Evolutionary conservation across 805 yeast genomes (phyloP).

Genomic region (Pichia insulana): DNA sequence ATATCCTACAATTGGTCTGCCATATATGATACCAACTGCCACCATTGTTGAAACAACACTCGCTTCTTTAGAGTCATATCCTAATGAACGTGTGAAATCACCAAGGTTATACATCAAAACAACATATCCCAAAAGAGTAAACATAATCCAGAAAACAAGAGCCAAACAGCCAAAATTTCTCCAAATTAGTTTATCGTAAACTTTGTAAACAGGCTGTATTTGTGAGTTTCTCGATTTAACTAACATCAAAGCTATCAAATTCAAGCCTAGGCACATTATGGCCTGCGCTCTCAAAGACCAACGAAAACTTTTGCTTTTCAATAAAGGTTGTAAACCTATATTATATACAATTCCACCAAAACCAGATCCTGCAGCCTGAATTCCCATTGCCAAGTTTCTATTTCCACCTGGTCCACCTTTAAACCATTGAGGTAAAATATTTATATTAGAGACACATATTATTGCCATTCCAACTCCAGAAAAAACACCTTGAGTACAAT

Average conservation of each 20-base stretch:
- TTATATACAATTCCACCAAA: slow-evolving; percentile 43
- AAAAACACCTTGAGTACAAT: slow-evolving; percentile 58
- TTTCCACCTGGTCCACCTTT: slow-evolving; percentile 31
- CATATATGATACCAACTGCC: slow-evolving; percentile 45
- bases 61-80: slow-evolving; percentile 46
- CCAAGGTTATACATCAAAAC: slow-evolving; percentile 50
- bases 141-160: slow-evolving; percentile 32
- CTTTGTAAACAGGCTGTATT: slow-evolving; percentile 28
- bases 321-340: slow-evolving; percentile 39
- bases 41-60: slow-evolving; percentile 53
- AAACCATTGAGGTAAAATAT: slow-evolving; percentile 65
- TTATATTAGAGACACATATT: slow-evolving; percentile 49
- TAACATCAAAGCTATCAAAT: slow-evolving; percentile 27
- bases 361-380: slow-evolving; percentile 45
- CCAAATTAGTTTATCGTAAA: slow-evolving; percentile 36
- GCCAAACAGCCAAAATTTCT: slow-evolving; percentile 28
- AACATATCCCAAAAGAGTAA: slow-evolving; percentile 54
- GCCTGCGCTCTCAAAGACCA: slow-evolving; percentile 48
- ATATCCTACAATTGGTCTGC: slow-evolving; percentile 49
- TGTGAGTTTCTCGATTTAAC: slow-evolving; percentile 31
- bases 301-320: slow-evolving; percentile 29
- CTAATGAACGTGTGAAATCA: slow-evolving; percentile 51
- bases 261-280: slow-evolving; percentile 30
- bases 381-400: slow-evolving; percentile 45
- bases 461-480: slow-evolving; percentile 52